Evolutionary conservation across 441 rosid species (phyloP), one percentile per base, ranked within the genome.

Genomic region (Omphalea diandra): DNA sequence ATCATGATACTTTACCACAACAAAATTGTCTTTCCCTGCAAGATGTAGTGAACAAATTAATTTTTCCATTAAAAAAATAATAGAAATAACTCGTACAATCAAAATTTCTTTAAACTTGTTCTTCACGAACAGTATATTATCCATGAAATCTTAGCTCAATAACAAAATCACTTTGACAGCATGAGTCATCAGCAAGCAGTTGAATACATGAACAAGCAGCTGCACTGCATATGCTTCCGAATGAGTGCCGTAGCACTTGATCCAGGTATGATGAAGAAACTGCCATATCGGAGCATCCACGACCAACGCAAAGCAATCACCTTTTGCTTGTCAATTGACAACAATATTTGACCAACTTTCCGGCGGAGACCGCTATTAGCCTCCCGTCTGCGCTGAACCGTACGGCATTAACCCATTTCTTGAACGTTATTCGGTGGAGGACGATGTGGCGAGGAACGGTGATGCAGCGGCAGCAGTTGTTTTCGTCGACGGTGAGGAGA

Each of bases 401-500:
- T 49, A 91, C 33, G 41, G 88, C 83, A 29, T 83, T 70, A 0
- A 93, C 98, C 20, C 84, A 76, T 10, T 75, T 79, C 59, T 85
- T 88, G 74, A 95, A 88, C 22, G 71, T 76, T 27, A 95, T 86
- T 31, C 99, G 82, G 72, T 93, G 98, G 50, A 95, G 93, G 17
- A 89, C 83, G 14, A 80, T 85, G 32, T 90, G 85, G 47, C 90
- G 87, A 29, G 87, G 90, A 58, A 93, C 66, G 77, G 93, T 93
- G 77, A 95, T 83, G 83, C 93, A 93, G 63, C 83, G 85, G 78
- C 94, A 84, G 24, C 98, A 90, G 71, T 77, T 79, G 49, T 87
- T 82, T 71, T 91, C 96, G 62, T 95, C 98, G 63, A 95, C 85
- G 4, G 91, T 84, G 68, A 93, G 77, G 40, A 95, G 85, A 72